phyloP scores from a whole-genome alignment of 2,329 filamentous ascomycete species.

The Canariomyces notabilis region DNA sequence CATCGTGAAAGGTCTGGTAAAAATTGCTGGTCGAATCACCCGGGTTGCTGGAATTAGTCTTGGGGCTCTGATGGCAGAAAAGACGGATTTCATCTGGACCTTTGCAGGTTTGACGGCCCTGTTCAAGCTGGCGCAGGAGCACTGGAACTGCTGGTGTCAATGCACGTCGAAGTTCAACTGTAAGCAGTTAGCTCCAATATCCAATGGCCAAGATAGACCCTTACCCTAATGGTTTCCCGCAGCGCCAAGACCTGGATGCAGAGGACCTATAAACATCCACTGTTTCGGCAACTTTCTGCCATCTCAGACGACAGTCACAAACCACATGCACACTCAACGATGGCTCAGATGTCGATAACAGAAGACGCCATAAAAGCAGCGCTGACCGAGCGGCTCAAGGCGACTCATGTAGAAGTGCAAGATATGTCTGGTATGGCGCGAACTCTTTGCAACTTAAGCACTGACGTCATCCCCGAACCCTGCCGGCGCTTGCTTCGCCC shows the following conservation, averaged over 20 bases:
- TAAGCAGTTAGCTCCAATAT: too few relatives aligned
- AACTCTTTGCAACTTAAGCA: not conserved
- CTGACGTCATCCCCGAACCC: slow-evolving; percentile 28
- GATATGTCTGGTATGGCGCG: slow-evolving; percentile 75
- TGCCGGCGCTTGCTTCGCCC: slow-evolving; percentile 2
- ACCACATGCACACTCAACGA: slow-evolving; percentile 25
- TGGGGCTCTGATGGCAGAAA: not conserved
- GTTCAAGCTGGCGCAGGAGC: too few relatives aligned
- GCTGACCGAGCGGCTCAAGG: slow-evolving; percentile 64
- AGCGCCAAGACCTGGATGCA: too few relatives aligned
- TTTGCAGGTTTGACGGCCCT: not conserved
- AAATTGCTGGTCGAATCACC: not conserved
- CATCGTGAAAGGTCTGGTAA: slow-evolving; percentile 17
- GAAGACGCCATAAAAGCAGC: slow-evolving; percentile 65
- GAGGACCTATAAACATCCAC: slow-evolving; percentile 6
- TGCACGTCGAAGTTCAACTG: too few relatives aligned
- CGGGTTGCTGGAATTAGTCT: slow-evolving; percentile 3
- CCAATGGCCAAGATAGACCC: slow-evolving; percentile 3
- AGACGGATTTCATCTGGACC: slow-evolving; percentile 10
- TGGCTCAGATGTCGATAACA: slow-evolving; percentile 61
- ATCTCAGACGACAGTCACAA: not conserved
- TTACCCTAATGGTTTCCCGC: slow-evolving; percentile 17
- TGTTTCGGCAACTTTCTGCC: not conserved
- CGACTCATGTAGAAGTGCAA: slow-evolving; percentile 77
- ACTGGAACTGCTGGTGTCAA: too few relatives aligned